These are phyloP conservation scores for Alternaria sp. DNA, from an alignment of 2,329 filamentous ascomycete species.

Conservation along the genomic window DNA sequence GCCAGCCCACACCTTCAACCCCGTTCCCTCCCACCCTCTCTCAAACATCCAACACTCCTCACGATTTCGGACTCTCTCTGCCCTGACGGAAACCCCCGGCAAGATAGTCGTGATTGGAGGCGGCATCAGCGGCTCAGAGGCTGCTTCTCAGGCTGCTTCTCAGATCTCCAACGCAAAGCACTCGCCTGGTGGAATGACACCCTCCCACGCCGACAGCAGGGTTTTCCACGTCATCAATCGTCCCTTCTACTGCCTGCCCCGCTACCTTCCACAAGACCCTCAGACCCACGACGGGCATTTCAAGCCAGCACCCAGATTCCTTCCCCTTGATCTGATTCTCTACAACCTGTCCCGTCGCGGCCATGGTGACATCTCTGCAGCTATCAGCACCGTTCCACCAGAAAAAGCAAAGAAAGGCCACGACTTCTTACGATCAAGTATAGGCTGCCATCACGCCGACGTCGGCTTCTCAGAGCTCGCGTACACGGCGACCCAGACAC, in stretches of 20 bases:
- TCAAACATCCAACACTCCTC: conserved; percentile 38
- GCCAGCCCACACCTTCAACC: conserved; percentile 24
- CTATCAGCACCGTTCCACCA: conserved; percentile 67
- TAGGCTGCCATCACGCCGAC: conserved; percentile 55
- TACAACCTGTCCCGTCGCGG: conserved; percentile 72
- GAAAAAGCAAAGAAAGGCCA: conserved; percentile 64
- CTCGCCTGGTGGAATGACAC: conserved; percentile 51
- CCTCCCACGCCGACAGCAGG: conserved; percentile 52
- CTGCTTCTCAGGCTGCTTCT: conserved; percentile 72
- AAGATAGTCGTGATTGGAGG: conserved; percentile 79
- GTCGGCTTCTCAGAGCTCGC: conserved; percentile 47
- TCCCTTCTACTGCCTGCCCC: conserved; percentile 75
- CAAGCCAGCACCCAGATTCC: conserved; percentile 63
- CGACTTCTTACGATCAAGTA: conserved; percentile 50
- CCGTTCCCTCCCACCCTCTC: conserved; percentile 2
- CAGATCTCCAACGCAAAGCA: conserved; percentile 70
- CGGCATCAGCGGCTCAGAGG: conserved; percentile 83
- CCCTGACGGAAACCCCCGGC: conserved; percentile 42
- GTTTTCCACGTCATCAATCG: conserved; percentile 73
- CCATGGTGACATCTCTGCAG: conserved; percentile 63
- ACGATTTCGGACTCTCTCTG: conserved; percentile 29
- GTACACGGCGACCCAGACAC: conserved; percentile 49
- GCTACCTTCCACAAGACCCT: conserved; percentile 48
- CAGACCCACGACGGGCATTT: conserved; percentile 23
- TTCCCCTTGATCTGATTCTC: conserved; percentile 74